These are phyloP conservation scores for Hygrophila difformis DNA, from an alignment of 257 asterid genomes.

Conservation along the genomic window DNA sequence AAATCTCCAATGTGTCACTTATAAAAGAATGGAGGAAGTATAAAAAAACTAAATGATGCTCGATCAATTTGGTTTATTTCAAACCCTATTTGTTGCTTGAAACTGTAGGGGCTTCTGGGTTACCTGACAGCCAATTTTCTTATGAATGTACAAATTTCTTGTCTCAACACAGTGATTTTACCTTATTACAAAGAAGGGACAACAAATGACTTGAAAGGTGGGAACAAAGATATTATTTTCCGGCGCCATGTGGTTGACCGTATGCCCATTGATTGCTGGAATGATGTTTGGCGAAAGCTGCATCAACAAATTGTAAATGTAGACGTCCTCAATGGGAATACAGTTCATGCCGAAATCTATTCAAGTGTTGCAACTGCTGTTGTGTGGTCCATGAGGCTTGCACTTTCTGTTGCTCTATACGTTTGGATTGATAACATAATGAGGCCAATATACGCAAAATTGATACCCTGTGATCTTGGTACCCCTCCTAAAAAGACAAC, in stretches of 20 bases:
- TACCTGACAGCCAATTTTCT: neutral
- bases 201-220: constrained; percentile 33
- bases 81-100: neutral
- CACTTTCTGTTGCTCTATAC: constrained; percentile 67
- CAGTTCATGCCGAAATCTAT: constrained; percentile 69
- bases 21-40: no score
- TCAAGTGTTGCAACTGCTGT: constrained; percentile 81
- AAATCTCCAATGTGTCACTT: no score
- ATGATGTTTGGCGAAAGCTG: constrained; percentile 92
- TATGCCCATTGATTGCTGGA: constrained; percentile 98
- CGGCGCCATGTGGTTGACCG: constrained; percentile 80
- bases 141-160: constrained; percentile 13
- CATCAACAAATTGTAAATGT: constrained; percentile 94
- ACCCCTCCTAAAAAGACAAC: constrained; percentile 52
- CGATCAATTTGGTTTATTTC: constrained; percentile 12
- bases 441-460: constrained; percentile 83
- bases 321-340: constrained; percentile 68
- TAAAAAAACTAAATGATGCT: neutral
- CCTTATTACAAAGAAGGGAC: constrained; percentile 73
- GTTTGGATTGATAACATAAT: constrained; percentile 75
- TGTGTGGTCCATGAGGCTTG: constrained; percentile 98
- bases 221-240: constrained; percentile 48
- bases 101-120: neutral
- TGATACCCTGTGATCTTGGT: constrained; percentile 93
- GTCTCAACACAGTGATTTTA: constrained; percentile 56